Percentiles rank a stretch among this genome's conserved stretches.
Conservation (phyloP, 768 basidiomycete species). For the Podaxis carcinomalis region DNA sequence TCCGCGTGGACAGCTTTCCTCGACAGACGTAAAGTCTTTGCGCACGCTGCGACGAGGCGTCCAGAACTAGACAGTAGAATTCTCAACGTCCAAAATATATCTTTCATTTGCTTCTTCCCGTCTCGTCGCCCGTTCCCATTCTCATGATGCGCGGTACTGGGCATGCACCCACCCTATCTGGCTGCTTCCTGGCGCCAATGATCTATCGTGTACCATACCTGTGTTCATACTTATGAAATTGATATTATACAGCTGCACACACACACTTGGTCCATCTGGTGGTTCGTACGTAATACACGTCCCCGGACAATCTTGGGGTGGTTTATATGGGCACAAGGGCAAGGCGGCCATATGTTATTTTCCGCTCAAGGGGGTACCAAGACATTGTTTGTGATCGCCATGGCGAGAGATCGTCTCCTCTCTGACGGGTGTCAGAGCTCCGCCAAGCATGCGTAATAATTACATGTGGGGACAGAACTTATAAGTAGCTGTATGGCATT, state of each 20-base stretch:
- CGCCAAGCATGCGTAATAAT: not conserved
- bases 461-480: not conserved
- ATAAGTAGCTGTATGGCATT: not conserved
- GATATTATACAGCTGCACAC: not conserved
- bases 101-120: not conserved
- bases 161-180: too few species aligned
- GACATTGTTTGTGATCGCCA: not conserved
- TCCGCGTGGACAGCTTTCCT: slow-evolving; percentile 2
- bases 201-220: not conserved
- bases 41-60: slow-evolving; percentile 1
- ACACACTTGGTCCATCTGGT: not conserved
- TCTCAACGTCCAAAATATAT: not conserved
- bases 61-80: not conserved
- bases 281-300: not conserved
- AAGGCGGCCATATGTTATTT: not conserved
- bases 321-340: too few species aligned
- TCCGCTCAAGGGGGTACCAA: not conserved
- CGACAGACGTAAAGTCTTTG: not conserved
- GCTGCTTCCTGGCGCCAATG: not conserved
- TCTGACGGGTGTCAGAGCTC: not conserved
- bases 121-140: not conserved
- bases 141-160: not conserved
- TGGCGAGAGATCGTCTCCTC: not conserved
- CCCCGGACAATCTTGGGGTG: slow-evolving; percentile 1
- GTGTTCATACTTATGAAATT: not conserved